Conservation (phyloP, 768 basidiomycete species). For the Termitomyces sp. region DNA sequence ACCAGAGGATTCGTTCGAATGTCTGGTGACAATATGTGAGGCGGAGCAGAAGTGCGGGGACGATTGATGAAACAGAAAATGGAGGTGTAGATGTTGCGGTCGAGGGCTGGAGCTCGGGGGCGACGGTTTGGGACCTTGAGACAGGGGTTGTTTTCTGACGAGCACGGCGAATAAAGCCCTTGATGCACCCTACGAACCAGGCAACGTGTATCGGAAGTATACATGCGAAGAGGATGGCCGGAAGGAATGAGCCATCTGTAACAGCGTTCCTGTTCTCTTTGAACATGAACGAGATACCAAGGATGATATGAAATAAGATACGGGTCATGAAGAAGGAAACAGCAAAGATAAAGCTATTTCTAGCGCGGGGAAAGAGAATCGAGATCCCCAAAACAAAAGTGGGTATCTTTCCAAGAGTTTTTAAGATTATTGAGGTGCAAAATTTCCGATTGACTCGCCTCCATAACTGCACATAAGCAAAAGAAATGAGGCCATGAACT, state of each 20-base stretch:
- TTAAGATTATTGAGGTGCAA: conserved; percentile 20
- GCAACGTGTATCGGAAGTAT: conserved; percentile 48
- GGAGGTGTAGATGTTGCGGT: not conserved
- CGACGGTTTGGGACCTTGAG: not conserved
- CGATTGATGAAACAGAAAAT: not conserved
- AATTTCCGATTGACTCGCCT: conserved; percentile 25
- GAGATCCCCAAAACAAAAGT: conserved; percentile 50
- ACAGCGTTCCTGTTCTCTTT: conserved; percentile 25
- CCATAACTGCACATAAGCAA: conserved; percentile 44
- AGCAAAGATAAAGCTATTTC: conserved; percentile 50
- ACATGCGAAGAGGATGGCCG: conserved; percentile 33
- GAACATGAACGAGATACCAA: conserved; percentile 29
- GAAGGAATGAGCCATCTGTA: conserved; percentile 34
- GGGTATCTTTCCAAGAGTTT: conserved; percentile 38
- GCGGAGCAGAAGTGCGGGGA: not conserved
- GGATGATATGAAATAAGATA: conserved; percentile 41
- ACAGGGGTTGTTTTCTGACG: conserved; percentile 1
- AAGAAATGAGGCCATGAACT: conserved; percentile 34
- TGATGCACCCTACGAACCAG: conserved; percentile 53
- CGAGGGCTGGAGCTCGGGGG: not conserved
- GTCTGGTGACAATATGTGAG: conserved; percentile 9
- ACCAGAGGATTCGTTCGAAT: conserved; percentile 8
- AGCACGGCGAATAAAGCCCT: conserved; percentile 38
- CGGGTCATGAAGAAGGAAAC: conserved; percentile 49
- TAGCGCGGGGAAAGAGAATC: conserved; percentile 38